Conservation (phyloP, 192 early-diverging fungal species). For the Bifiguratus adelaidae region DNA sequence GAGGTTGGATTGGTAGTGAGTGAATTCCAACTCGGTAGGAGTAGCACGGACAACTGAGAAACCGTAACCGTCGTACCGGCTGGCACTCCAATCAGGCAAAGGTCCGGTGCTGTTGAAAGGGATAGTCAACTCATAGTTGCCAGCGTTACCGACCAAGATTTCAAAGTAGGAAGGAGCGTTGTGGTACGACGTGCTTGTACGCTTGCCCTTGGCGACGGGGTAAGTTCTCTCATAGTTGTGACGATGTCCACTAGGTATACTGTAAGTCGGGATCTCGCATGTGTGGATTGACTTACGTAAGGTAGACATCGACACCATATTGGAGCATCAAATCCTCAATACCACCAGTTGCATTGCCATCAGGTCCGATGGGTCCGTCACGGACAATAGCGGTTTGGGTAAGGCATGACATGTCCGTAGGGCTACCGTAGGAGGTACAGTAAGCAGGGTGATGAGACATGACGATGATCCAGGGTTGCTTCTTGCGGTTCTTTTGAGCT, state of each 20-base stretch:
- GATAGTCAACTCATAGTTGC: slow-evolving; percentile 6
- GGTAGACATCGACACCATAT: neutral
- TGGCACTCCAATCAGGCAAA: slow-evolving; percentile 13
- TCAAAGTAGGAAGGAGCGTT: slow-evolving; percentile 18
- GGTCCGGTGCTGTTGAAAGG: slow-evolving; percentile 1
- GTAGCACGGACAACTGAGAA: slow-evolving; percentile 10
- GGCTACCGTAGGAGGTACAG: slow-evolving; percentile 2
- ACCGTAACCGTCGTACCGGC: slow-evolving; percentile 9
- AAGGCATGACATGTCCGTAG: slow-evolving; percentile 1
- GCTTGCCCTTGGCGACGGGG: slow-evolving; percentile 8
- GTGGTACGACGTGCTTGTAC: slow-evolving; percentile 4
- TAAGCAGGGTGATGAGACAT: slow-evolving; percentile 14
- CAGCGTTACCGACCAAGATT: slow-evolving; percentile 13
- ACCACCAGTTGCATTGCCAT: neutral
- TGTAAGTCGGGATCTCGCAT: no score
- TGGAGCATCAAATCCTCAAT: neutral
- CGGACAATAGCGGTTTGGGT: slow-evolving; percentile 4
- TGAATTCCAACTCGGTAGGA: slow-evolving; percentile 1
- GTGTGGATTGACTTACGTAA: neutral
- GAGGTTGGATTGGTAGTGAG: slow-evolving; percentile 2
- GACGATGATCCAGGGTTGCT: slow-evolving; percentile 20
- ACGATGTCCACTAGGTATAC: slow-evolving; percentile 15
- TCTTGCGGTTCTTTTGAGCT: slow-evolving; percentile 11
- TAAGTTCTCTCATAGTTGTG: slow-evolving; percentile 22
- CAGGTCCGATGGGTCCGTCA: neutral